Evolutionary conservation across 2,329 filamentous ascomycete genomes (phyloP).

Genomic region (Teratosphaeria epicoccoides): DNA sequence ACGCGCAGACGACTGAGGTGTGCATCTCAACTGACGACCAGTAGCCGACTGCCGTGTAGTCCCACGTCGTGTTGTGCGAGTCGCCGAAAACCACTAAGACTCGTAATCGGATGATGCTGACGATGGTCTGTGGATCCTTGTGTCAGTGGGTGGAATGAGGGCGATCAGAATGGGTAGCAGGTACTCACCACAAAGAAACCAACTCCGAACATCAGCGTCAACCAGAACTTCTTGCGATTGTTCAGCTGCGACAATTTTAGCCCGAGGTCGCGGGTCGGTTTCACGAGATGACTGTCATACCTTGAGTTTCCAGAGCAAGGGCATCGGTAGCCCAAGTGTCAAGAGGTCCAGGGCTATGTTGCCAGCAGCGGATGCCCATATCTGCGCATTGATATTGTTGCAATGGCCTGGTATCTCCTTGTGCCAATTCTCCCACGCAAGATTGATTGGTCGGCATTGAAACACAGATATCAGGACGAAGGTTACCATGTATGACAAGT

Average conservation of each 20-base stretch:
- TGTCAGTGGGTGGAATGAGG: background rate
- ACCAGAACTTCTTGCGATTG: constrained; percentile 5
- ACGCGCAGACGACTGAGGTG: constrained; percentile 8
- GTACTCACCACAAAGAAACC: constrained; percentile 5
- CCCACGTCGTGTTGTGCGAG: constrained; percentile 4
- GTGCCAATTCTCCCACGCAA: constrained; percentile 8
- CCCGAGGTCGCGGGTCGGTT: background rate
- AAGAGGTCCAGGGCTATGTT: constrained; percentile 13
- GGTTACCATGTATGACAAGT: constrained; percentile 2
- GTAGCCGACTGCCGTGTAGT: constrained; percentile 6
- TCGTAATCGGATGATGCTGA: constrained; percentile 8
- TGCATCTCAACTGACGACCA: constrained; percentile 6
- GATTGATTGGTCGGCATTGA: constrained; percentile 7
- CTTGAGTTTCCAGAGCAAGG: constrained; percentile 5
- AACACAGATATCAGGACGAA: constrained; percentile 7
- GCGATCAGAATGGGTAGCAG: too few relatives aligned
- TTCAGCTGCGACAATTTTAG: constrained; percentile 3
- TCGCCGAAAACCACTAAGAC: constrained; percentile 7
- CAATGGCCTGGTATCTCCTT: constrained; percentile 4
- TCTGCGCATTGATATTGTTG: constrained; percentile 9
- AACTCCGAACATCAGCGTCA: constrained; percentile 7
- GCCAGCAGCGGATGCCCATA: constrained; percentile 5
- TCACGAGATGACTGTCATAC: background rate
- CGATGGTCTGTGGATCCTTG: background rate
- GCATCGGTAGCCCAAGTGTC: constrained; percentile 12